A percentile compares a stretch with the other conserved stretches of the same genome.
These are phyloP conservation scores for Cerrena zonata DNA, from an alignment of 1,284 basidiomycete genomes.

Conservation along the genomic window DNA sequence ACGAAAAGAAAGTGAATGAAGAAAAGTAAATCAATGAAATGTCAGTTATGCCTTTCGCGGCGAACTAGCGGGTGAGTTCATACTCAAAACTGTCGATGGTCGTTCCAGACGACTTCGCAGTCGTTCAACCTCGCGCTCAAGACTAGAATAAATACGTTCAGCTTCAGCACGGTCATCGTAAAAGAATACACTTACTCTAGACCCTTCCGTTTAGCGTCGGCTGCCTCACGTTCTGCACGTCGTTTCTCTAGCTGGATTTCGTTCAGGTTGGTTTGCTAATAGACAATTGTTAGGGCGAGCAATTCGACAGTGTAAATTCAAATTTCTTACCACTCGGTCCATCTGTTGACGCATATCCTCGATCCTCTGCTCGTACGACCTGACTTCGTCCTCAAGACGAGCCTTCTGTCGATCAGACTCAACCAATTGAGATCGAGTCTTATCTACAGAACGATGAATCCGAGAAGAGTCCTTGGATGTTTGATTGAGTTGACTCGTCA, in stretches of 20 bases:
- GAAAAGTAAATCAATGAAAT: not conserved
- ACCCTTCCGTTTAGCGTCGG: conserved; percentile 64
- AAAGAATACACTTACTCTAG: conserved; percentile 45
- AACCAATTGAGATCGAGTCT: conserved; percentile 45
- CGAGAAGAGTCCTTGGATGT: conserved; percentile 45
- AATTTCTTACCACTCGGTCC: conserved; percentile 49
- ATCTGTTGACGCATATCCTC: conserved; percentile 49
- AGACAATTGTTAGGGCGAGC: not conserved
- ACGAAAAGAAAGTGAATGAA: not conserved
- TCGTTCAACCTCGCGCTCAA: conserved; percentile 67
- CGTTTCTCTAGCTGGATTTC: conserved; percentile 65
- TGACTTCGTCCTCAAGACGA: conserved; percentile 62
- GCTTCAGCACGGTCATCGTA: conserved; percentile 2
- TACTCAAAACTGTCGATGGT: conserved; percentile 28
- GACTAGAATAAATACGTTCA: conserved; percentile 40
- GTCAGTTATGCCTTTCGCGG: too few relatives aligned
- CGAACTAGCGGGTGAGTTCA: conserved; percentile 30
- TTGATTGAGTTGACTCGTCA: conserved; percentile 56
- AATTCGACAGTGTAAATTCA: not conserved
- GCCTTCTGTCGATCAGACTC: conserved; percentile 57
- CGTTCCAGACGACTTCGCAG: conserved; percentile 53
- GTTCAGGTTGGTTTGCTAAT: conserved; percentile 66
- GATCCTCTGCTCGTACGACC: conserved; percentile 53
- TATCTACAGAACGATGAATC: conserved; percentile 46
- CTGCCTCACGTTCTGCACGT: conserved; percentile 69